Evolutionary conservation across 306 rosid genomes (phyloP).

Genomic region (Quercus variabilis): DNA sequence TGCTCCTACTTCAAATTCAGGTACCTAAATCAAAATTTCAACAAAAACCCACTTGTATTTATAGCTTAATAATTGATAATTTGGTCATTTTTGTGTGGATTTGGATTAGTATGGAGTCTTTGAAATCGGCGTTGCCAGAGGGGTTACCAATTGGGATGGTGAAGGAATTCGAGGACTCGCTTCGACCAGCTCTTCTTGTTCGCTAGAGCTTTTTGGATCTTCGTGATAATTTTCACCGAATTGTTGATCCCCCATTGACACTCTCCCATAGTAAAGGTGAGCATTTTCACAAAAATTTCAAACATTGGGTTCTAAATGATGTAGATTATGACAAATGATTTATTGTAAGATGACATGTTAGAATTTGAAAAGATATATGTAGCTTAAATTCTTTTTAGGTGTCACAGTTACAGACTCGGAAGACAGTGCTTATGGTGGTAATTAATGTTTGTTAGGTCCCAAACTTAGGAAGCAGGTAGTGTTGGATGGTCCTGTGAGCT

Average conservation of each 20-base stretch:
- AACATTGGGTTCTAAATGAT: neutral
- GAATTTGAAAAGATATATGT: no score
- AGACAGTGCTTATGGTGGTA: slow-evolving; percentile 4
- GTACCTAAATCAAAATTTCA: slow-evolving; percentile 24
- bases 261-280: slow-evolving; percentile 45
- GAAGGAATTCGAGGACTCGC: slow-evolving; percentile 82
- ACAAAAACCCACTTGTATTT: neutral
- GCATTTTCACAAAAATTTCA: neutral
- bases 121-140: slow-evolving; percentile 70
- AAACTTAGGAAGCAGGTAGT: slow-evolving; percentile 79
- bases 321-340: no score
- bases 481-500: slow-evolving; percentile 83
- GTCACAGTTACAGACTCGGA: neutral
- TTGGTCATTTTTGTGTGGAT: neutral
- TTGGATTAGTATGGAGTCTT: slow-evolving; percentile 42
- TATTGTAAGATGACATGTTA: no score
- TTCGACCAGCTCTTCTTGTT: slow-evolving; percentile 66
- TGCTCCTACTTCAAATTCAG: slow-evolving; percentile 64
- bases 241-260: slow-evolving; percentile 67
- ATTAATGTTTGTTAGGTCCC: slow-evolving; percentile 40
- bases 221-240: slow-evolving; percentile 72
- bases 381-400: no score
- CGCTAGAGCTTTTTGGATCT: slow-evolving; percentile 82
- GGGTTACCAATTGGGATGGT: slow-evolving; percentile 77
- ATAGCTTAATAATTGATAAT: neutral